Evolutionary conservation across 495 filamentous ascomycete species (phyloP).

Genomic region (Annulohypoxylon moriforme): DNA sequence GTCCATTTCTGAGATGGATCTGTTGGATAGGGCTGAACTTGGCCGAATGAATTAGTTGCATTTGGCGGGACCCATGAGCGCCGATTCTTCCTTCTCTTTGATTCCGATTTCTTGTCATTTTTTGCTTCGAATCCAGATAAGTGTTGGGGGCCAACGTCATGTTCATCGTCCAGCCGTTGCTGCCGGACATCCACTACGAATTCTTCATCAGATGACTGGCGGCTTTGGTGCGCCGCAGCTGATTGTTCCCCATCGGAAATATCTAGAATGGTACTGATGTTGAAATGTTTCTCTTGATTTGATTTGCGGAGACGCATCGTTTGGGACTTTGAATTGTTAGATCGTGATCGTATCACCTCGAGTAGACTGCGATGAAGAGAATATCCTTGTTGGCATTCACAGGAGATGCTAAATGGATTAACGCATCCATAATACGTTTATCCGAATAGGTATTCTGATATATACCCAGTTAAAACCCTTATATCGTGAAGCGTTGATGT

Average conservation of each 20-base stretch:
- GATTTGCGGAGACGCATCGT: conserved; percentile 45
- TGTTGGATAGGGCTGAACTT: conserved; percentile 57
- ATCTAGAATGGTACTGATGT: conserved; percentile 4
- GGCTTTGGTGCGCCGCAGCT: not conserved
- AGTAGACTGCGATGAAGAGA: not conserved
- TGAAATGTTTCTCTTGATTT: conserved; percentile 37
- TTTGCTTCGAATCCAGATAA: conserved; percentile 29
- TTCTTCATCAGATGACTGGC: conserved; percentile 40
- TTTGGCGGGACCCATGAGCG: conserved; percentile 29
- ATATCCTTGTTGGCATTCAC: not conserved
- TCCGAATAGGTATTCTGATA: not conserved
- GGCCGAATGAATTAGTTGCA: conserved; percentile 45
- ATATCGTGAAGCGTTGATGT: not conserved
- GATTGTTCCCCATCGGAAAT: conserved; percentile 34
- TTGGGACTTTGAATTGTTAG: not conserved
- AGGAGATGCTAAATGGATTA: not conserved
- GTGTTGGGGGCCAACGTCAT: conserved; percentile 19
- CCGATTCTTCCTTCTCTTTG: conserved; percentile 26
- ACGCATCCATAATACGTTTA: conserved; percentile 4
- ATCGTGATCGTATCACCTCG: not conserved
- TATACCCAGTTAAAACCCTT: not conserved
- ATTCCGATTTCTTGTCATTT: conserved; percentile 14
- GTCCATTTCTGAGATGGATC: conserved; percentile 58
- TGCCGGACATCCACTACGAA: conserved; percentile 34
- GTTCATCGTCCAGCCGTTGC: conserved; percentile 31